Evolutionary conservation across 768 basidiomycete genomes (phyloP), one percentile per base, ranked within the genome.

Genomic region (Termitomyces sp.): DNA sequence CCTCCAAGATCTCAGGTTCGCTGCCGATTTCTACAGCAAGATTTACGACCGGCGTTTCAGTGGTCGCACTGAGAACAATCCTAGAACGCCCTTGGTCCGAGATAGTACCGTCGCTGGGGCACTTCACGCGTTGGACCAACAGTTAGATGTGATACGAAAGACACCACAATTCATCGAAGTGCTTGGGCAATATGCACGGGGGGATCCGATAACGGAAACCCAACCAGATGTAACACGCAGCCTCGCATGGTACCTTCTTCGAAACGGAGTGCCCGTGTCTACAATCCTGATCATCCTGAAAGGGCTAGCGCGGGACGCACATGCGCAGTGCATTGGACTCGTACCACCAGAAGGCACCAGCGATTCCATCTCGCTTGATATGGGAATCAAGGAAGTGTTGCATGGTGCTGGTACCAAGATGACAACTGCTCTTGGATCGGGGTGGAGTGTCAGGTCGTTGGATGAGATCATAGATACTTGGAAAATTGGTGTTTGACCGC

Each of bases 331-430:
- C 62, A 60, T 79, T 14, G 73, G 72, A 9, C 67, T 67, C 3
- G 70, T 80, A 7, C 73, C 76, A 1, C 84, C 86, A 0, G 78
- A 79, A 7, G 86, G 85, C 0, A 83, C 79, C 0, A 60, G 58
- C 10, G 70, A 80, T 59, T 61, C 64, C 17, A 60, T 53, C 17
- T 61, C 64, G 8, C 64, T 82, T 43, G 78, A 78, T 58, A 49
- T 71, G 55, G 80, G 78, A 9, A 93, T 98, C 59, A 86, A 84
- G 63, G 89, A 95, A 65, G 92, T 97, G 9, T 67, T 97, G 58
- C 89, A 93, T 64, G 82, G 85, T 0, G 89, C 94, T 0, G 95
- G 95, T 1, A 82, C 84, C 0, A 94, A 91, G 64, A 81, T 90
- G 79, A 84, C 83, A 21, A 84, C 84, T 5, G 77, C 81, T 11